Evolutionary conservation across 257 asterid species (phyloP).

Genomic region (Jaltomata sinuosa): DNA sequence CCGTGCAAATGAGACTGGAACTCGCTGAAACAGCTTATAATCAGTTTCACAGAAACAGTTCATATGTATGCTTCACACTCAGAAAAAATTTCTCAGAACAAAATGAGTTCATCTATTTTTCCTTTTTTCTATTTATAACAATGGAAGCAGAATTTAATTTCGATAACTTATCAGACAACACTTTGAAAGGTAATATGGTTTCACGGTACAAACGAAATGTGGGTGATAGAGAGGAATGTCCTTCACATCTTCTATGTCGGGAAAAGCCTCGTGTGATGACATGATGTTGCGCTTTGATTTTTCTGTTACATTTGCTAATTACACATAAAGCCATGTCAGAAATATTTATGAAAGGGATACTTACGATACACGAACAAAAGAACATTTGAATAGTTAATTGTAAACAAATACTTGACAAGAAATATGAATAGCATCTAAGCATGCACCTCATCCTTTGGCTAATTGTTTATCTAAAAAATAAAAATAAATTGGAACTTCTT

Average conservation of each 20-base stretch:
- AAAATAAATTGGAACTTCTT: background rate
- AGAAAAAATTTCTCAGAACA: background rate
- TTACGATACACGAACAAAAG: background rate
- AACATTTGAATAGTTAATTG: background rate
- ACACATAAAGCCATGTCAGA: background rate
- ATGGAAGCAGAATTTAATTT: background rate
- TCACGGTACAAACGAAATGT: background rate
- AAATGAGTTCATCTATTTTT: background rate
- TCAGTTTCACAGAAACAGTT: background rate
- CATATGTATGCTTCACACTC: background rate
- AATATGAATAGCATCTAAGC: background rate
- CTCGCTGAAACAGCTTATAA: background rate
- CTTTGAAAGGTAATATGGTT: background rate
- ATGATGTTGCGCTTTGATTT: background rate
- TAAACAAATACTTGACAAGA: background rate
- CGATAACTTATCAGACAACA: background rate
- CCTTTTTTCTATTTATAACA: background rate
- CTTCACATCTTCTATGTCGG: background rate
- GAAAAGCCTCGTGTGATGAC: background rate
- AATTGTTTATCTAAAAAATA: background rate
- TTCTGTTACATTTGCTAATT: background rate
- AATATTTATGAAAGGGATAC: background rate
- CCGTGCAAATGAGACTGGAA: background rate
- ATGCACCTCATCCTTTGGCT: background rate
- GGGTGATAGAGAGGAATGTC: background rate